A percentile compares a stretch with the other conserved stretches of the same genome.
phyloP scores from a whole-genome alignment of 129 eudicot genomes.

The Helichrysum umbraculigerum region DNA sequence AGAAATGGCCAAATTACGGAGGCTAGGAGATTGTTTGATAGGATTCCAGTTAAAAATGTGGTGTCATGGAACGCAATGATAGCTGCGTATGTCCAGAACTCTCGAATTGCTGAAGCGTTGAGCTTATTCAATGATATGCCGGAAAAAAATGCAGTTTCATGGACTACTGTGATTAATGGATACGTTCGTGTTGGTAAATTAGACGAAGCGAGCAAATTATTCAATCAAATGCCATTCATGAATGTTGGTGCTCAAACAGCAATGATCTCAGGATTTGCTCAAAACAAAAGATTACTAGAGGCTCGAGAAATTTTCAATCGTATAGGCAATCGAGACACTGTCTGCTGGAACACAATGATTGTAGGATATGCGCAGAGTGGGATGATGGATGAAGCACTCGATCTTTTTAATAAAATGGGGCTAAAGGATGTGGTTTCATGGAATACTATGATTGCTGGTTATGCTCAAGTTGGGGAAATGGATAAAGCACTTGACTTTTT shows the following conservation, averaged over 20 bases:
- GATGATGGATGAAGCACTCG: constrained; percentile 47
- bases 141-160: constrained; percentile 44
- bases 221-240: constrained; percentile 49
- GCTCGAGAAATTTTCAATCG: constrained; percentile 46
- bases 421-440: constrained; percentile 49
- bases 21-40: constrained; percentile 47
- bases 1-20: constrained; percentile 49
- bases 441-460: constrained; percentile 61
- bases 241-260: constrained; percentile 67
- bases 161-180: constrained; percentile 57
- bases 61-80: constrained; percentile 77
- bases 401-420: constrained; percentile 45
- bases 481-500: constrained; percentile 48
- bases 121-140: constrained; percentile 48
- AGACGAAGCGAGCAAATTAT: constrained; percentile 44
- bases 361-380: constrained; percentile 56
- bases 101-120: constrained; percentile 42
- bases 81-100: constrained; percentile 54
- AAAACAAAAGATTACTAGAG: constrained; percentile 33
- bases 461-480: constrained; percentile 55
- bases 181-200: constrained; percentile 44
- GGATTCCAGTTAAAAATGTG: constrained; percentile 45
- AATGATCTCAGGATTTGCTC: constrained; percentile 54
- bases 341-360: constrained; percentile 74
- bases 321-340: constrained; percentile 38